Evolutionary conservation across 2,329 filamentous ascomycete genomes (phyloP).

Genomic region (Aspergillus aculeatinus): DNA sequence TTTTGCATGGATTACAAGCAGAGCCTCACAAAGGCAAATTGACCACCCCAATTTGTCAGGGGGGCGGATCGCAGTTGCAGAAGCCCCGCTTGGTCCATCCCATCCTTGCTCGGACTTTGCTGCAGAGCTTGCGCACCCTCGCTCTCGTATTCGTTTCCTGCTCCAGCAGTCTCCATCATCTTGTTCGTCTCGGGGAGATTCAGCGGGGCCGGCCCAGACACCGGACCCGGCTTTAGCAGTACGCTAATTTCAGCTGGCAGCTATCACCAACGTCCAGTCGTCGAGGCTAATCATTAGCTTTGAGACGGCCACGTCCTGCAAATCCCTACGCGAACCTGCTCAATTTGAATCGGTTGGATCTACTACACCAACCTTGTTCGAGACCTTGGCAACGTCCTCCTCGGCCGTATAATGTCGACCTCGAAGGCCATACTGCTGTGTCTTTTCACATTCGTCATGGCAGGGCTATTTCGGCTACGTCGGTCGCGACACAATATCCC

Average conservation of each 20-base stretch:
- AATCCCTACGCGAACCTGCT: background rate
- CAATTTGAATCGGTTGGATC: background rate
- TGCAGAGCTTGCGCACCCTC: background rate
- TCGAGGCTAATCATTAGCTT: background rate
- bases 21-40: background rate
- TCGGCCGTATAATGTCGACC: background rate
- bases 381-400: background rate
- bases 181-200: background rate
- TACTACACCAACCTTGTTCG: background rate
- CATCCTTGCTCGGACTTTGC: background rate
- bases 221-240: conserved; percentile 10
- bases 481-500: conserved; percentile 37
- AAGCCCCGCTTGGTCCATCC: background rate
- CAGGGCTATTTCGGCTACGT: conserved; percentile 30
- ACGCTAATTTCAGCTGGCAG: conserved; percentile 4
- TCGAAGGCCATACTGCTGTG: background rate
- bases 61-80: background rate
- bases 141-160: background rate
- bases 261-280: background rate
- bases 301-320: background rate
- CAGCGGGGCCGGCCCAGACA: conserved; percentile 17
- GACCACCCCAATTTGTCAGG: background rate
- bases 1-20: background rate
- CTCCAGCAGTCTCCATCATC: background rate
- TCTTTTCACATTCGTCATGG: conserved; percentile 21